Base-by-base conservation (phyloP, 352 stramenopile species). In the Globisporangium mamillatum region DNA sequence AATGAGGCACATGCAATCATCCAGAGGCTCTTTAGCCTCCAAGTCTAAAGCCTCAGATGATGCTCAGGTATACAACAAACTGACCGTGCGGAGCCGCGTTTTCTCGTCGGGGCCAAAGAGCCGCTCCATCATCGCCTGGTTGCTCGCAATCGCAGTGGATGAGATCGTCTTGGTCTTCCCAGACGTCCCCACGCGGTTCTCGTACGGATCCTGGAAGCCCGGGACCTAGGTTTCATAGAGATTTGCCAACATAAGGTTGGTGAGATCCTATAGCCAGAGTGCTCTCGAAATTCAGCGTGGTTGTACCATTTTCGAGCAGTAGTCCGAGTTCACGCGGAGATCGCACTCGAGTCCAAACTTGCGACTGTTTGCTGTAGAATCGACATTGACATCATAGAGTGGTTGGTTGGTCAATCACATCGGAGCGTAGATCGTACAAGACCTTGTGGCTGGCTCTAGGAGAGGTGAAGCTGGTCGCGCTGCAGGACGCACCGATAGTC, bases 101-200 rank as follows among this genome's bases (percentile, higher is more conserved):
- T 90, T 92, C 25, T 93, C 86, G 27, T 93, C 86, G 3, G 80
- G 77, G 0, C 83, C 86, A 75, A 93, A 93, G 27, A 93, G 73
- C 1, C 86, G 68, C 67, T 93, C 86, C 70, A 92, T 80, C 81
- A 91, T 89, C 53, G 83, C 80, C 64, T 93, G 83, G 55, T 84
- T 91, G 66, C 75, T 89, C 22, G 82, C 79, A 3, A 81, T 74
- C 6, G 71, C 77, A 20, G 79, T 78, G 0, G 77, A 72, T 34
- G 80, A 84, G 25, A 78, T 75, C 5, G 71, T 70, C 52, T 86
- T 81, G 18, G 75, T 70, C 46, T 80, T 80, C 48, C 77, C 77
- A 6, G 71, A 75, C 8, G 71, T 72, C 1, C 71, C 69, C 3
- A 70, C 75, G 54, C 80, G 80, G 57, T 63, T 90, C 54, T 90